phyloP scores from a whole-genome alignment of 805 yeast genomes.

The Ogataea pini region DNA sequence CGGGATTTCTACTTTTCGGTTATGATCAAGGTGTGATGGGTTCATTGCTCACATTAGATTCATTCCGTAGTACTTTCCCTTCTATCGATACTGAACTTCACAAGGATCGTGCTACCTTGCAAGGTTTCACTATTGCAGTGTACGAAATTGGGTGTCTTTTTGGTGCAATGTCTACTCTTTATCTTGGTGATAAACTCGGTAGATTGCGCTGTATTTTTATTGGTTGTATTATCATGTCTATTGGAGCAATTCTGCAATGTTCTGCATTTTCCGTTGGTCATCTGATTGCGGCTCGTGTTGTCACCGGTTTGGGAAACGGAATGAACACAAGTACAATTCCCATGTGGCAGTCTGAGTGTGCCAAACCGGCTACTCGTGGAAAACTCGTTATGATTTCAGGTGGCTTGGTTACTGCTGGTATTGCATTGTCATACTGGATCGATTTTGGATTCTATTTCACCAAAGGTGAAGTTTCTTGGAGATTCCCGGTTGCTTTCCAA shows the following conservation, averaged over 20 bases:
- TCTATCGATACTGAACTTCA: constrained; percentile 24
- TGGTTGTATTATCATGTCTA: constrained; percentile 39
- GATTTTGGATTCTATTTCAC: constrained; percentile 40
- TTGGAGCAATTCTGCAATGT: constrained; percentile 32
- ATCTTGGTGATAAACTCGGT: constrained; percentile 43
- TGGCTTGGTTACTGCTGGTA: constrained; percentile 30
- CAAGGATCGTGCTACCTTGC: constrained; percentile 39
- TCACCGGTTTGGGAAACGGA: constrained; percentile 41
- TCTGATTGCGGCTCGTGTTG: constrained; percentile 36
- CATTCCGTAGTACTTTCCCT: constrained; percentile 28
- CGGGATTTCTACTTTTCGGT: constrained; percentile 46
- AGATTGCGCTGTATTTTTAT: constrained; percentile 40
- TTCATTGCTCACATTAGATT: constrained; percentile 26
- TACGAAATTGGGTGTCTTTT: constrained; percentile 50
- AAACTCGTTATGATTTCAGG: constrained; percentile 34
- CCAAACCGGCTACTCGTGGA: constrained; percentile 36
- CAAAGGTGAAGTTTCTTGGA: constrained; percentile 31
- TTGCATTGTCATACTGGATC: constrained; percentile 39
- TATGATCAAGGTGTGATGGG: constrained; percentile 58
- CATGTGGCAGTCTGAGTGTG: constrained; percentile 39
- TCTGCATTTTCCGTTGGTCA: constrained; percentile 26
- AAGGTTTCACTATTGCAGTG: constrained; percentile 51
- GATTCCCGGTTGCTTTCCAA: constrained; percentile 43
- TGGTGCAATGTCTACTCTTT: constrained; percentile 45
- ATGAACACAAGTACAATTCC: constrained; percentile 38